Percentiles rank a stretch among this genome's conserved stretches.
These are phyloP conservation scores for Metarhizium guizhouense DNA, from an alignment of 2,329 filamentous ascomycete species.

Conservation along the genomic window DNA sequence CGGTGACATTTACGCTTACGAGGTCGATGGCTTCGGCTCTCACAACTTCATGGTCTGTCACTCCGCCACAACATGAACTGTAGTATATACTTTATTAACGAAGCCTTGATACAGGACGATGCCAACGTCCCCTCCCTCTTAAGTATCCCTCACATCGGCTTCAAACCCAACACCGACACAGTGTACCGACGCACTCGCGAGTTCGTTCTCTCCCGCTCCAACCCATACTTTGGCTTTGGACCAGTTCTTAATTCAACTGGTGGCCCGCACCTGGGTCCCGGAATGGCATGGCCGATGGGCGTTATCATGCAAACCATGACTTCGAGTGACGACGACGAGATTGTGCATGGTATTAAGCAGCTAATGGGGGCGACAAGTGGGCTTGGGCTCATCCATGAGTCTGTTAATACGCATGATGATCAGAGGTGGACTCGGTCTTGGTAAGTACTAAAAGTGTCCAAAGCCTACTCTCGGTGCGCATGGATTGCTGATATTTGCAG, in stretches of 20 bases:
- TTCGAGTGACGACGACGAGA: constrained; percentile 65
- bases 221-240: constrained; percentile 61
- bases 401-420: constrained; percentile 25
- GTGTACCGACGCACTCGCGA: constrained; percentile 66
- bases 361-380: constrained; percentile 60
- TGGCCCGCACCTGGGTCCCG: constrained; percentile 47
- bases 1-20: constrained; percentile 59
- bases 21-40: constrained; percentile 60
- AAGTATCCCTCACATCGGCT: constrained; percentile 52
- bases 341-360: constrained; percentile 51
- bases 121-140: constrained; percentile 55
- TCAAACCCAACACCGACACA: constrained; percentile 45
- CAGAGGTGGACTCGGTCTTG: constrained; percentile 26
- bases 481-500: constrained; percentile 28
- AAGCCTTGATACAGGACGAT: constrained; percentile 35
- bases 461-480: not conserved
- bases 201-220: constrained; percentile 62
- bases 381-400: constrained; percentile 73
- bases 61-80: not conserved
- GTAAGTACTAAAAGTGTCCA: constrained; percentile 12
- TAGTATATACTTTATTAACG: not conserved
- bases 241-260: constrained; percentile 42
- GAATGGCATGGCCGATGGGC: constrained; percentile 82
- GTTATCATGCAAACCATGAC: constrained; percentile 74
- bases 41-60: constrained; percentile 42